These are phyloP conservation scores for Phyllosticta ampelicida DNA, from an alignment of 2,329 filamentous ascomycete genomes.

Conservation along the genomic window DNA sequence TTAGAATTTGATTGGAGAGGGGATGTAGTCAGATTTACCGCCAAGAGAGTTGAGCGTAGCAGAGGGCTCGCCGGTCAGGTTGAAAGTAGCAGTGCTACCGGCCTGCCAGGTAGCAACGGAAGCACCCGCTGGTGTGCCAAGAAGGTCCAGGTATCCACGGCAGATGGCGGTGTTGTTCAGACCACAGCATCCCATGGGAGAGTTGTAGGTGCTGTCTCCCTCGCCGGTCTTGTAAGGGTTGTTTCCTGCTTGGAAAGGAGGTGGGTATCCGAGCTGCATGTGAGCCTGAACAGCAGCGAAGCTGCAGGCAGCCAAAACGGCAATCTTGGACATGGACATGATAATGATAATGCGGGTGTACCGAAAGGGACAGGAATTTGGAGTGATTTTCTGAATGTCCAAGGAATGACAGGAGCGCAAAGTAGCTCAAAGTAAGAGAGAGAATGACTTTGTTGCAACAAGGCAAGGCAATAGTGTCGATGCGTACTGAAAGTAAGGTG, in stretches of 20 bases:
- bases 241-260: constrained; percentile 8
- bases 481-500: not conserved
- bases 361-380: not conserved
- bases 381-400: not conserved
- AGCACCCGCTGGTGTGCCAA: constrained; percentile 7
- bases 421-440: not conserved
- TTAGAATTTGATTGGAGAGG: not conserved
- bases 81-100: constrained; percentile 2
- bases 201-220: constrained; percentile 4
- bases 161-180: constrained; percentile 2
- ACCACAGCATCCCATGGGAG: constrained; percentile 9
- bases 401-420: not conserved
- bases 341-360: not conserved
- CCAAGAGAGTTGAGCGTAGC: constrained; percentile 3
- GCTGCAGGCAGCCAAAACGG: not conserved
- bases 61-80: constrained; percentile 4
- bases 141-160: constrained; percentile 7
- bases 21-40: not conserved
- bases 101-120: constrained; percentile 7
- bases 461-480: not conserved
- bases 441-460: not conserved
- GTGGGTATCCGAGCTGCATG: constrained; percentile 8
- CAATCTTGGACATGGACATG: not conserved
- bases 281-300: constrained; percentile 7
- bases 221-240: constrained; percentile 5